Evolutionary conservation across 1,284 basidiomycete genomes (phyloP).

Genomic region (Phylloporus sp.): DNA sequence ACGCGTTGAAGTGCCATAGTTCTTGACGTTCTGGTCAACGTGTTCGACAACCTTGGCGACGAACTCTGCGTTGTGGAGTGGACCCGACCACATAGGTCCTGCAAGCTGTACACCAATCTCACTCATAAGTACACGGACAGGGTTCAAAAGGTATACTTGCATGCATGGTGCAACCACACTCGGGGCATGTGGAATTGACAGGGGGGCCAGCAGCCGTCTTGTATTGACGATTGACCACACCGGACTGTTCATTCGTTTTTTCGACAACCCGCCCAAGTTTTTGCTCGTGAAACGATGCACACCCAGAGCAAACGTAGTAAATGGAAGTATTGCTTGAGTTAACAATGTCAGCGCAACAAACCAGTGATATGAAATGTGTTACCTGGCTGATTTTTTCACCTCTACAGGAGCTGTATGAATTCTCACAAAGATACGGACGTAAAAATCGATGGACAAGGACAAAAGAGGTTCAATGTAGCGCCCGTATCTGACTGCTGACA

Average conservation of each 20-base stretch:
- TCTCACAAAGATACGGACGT: slow-evolving; percentile 91
- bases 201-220: slow-evolving; percentile 79
- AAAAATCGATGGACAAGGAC: slow-evolving; percentile 97
- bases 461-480: slow-evolving; percentile 91
- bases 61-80: slow-evolving; percentile 83
- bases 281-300: slow-evolving; percentile 81
- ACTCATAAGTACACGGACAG: slow-evolving; percentile 31
- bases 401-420: slow-evolving; percentile 80
- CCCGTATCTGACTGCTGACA: slow-evolving; percentile 90
- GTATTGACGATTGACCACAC: slow-evolving; percentile 62
- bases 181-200: slow-evolving; percentile 69
- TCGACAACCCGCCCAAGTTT: slow-evolving; percentile 74
- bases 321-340: slow-evolving; percentile 74
- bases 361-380: slow-evolving; percentile 27
- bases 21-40: slow-evolving; percentile 60
- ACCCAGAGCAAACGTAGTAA: slow-evolving; percentile 83
- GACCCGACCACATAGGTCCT: slow-evolving; percentile 96
- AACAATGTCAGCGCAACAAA: slow-evolving; percentile 4
- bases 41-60: slow-evolving; percentile 77
- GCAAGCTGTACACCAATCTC: slow-evolving; percentile 53
- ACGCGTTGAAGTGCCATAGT: slow-evolving; percentile 80
- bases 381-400: slow-evolving; percentile 87
- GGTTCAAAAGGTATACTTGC: slow-evolving; percentile 45
- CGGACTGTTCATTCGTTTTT: slow-evolving; percentile 56
- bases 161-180: slow-evolving; percentile 81